Conservation (phyloP, 2,329 filamentous ascomycete species). For the Paecilomyces niveus region DNA sequence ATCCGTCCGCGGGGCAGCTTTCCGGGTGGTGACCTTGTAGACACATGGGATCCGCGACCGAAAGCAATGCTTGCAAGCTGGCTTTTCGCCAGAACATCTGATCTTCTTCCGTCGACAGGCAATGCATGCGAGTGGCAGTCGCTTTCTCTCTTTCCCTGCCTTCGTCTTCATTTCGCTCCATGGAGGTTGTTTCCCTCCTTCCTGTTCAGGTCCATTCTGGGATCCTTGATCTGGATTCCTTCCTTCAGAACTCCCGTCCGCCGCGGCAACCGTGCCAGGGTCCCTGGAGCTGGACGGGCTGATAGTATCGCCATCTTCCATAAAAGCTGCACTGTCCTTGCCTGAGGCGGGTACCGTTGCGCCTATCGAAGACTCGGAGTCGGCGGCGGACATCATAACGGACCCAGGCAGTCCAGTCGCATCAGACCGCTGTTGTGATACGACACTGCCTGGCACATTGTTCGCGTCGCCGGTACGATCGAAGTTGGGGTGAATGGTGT, state of each 20-base stretch:
- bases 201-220: conserved; percentile 39
- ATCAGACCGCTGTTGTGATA: conserved; percentile 19
- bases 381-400: conserved; percentile 31
- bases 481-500: background rate
- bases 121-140: conserved; percentile 87
- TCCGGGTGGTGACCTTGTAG: conserved; percentile 92
- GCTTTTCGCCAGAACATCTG: conserved; percentile 93
- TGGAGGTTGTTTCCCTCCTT: conserved; percentile 52
- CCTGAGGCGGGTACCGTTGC: conserved; percentile 13
- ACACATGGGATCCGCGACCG: conserved; percentile 91
- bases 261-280: conserved; percentile 17
- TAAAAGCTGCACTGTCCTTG: conserved; percentile 17
- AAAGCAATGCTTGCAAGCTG: conserved; percentile 92
- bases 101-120: conserved; percentile 97
- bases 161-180: conserved; percentile 85
- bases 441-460: conserved; percentile 24
- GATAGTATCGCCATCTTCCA: conserved; percentile 27
- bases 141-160: conserved; percentile 91
- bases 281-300: conserved; percentile 31
- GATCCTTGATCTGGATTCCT: conserved; percentile 3
- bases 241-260: conserved; percentile 5
- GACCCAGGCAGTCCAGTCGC: conserved; percentile 16
- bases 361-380: conserved; percentile 23
- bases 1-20: conserved; percentile 88
- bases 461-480: conserved; percentile 10